These are phyloP conservation scores for Chalciporus chontae DNA, from an alignment of 768 basidiomycete genomes.

Conservation along the genomic window DNA sequence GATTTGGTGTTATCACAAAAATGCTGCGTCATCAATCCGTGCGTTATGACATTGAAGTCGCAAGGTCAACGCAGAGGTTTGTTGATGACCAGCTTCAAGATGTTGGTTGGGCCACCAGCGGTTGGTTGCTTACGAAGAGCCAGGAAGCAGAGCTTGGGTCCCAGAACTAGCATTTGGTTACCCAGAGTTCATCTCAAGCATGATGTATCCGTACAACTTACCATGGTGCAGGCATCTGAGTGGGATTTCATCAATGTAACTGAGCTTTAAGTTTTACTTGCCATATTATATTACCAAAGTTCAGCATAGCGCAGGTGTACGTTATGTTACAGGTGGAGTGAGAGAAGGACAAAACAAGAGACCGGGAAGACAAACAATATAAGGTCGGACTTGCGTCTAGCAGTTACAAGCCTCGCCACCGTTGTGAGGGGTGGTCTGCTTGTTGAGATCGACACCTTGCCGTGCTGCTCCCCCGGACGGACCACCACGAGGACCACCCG, in stretches of 20 bases:
- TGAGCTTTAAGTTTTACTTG: not conserved
- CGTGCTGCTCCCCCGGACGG: conserved; percentile 47
- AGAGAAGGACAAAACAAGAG: conserved; percentile 13
- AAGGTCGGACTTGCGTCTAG: conserved; percentile 32
- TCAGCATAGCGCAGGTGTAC: conserved; percentile 24
- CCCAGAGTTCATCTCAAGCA: not conserved
- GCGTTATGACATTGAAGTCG: conserved; percentile 46
- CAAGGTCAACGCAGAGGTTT: conserved; percentile 43
- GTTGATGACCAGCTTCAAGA: conserved; percentile 45
- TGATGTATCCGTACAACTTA: no score
- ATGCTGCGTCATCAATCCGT: conserved; percentile 58
- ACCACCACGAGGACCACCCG: conserved; percentile 49
- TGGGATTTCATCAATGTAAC: no score
- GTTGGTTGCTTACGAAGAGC: conserved; percentile 57
- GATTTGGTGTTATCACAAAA: conserved; percentile 49
- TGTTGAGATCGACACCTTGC: conserved; percentile 80
- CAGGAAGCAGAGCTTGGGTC: conserved; percentile 46
- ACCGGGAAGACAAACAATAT: conserved; percentile 1
- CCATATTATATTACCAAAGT: conserved; percentile 25
- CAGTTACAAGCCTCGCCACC: conserved; percentile 75
- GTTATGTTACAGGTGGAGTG: conserved; percentile 30
- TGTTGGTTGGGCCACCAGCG: conserved; percentile 40
- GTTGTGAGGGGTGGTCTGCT: conserved; percentile 46
- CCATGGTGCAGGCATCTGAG: no score
- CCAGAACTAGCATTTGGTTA: not conserved